These are phyloP conservation scores for Zygosaccharomyces gambellarensis DNA, from an alignment of 805 yeast genomes.

Conservation along the genomic window DNA sequence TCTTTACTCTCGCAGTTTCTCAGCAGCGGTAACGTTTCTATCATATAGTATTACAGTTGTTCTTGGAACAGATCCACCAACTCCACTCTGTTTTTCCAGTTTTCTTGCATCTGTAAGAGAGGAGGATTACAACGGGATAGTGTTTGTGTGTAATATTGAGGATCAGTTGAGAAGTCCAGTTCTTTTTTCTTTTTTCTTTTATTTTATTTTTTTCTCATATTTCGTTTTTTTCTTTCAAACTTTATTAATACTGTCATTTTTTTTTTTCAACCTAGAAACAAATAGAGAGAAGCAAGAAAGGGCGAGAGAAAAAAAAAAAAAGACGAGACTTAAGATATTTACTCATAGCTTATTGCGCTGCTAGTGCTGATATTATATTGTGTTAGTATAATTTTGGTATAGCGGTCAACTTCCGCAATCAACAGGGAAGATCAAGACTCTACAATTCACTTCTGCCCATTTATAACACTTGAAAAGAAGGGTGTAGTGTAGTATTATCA, in stretches of 20 bases:
- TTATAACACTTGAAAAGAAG: neutral
- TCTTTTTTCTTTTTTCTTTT: neutral
- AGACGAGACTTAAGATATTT: neutral
- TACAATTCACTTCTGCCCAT: neutral
- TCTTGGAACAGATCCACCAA: too few relatives aligned
- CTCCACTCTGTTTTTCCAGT: too few relatives aligned
- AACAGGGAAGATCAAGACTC: neutral
- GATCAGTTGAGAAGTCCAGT: too few relatives aligned
- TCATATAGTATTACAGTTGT: too few relatives aligned
- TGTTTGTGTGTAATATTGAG: too few relatives aligned
- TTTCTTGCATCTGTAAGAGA: too few relatives aligned
- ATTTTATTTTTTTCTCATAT: constrained; percentile 1
- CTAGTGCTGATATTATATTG: neutral
- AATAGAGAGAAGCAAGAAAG: constrained; percentile 3
- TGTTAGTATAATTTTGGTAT: neutral
- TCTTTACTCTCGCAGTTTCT: neutral
- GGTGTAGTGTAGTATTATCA: neutral
- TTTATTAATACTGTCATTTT: neutral
- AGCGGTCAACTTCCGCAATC: neutral
- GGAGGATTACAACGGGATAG: too few relatives aligned
- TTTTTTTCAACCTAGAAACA: neutral
- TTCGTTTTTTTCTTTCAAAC: neutral
- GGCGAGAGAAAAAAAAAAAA: neutral
- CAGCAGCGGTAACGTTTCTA: neutral
- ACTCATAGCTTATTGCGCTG: neutral